These are phyloP conservation scores for Zanthoxylum bungeanum DNA, from an alignment of 345 rosid species.

Conservation along the genomic window DNA sequence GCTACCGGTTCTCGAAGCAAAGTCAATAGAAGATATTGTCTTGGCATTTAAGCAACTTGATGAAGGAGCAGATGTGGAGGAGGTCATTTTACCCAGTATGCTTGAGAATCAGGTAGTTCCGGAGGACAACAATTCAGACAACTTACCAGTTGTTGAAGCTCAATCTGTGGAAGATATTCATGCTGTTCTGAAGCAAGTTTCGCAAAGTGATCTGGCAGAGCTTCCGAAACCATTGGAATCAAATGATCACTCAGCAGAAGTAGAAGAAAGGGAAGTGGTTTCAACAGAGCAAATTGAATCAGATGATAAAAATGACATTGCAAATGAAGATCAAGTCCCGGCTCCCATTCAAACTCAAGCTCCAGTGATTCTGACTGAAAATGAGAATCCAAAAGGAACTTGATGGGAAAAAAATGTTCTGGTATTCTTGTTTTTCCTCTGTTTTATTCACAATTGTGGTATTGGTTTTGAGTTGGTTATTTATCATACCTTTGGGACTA, in stretches of 20 bases:
- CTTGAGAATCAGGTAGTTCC: slow-evolving; percentile 28
- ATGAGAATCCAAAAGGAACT: slow-evolving; percentile 1
- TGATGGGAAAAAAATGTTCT: too few species aligned
- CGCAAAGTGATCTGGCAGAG: slow-evolving; percentile 25
- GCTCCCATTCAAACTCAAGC: slow-evolving; percentile 27
- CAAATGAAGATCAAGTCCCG: slow-evolving; percentile 25
- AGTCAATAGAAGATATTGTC: slow-evolving; percentile 51
- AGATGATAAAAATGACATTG: slow-evolving; percentile 19
- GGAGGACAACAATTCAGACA: slow-evolving; percentile 22
- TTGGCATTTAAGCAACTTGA: slow-evolving; percentile 58
- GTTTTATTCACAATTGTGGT: slow-evolving; percentile 8
- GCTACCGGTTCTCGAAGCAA: slow-evolving; percentile 55
- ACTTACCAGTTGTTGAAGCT: slow-evolving; percentile 44
- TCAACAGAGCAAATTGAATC: slow-evolving; percentile 28
- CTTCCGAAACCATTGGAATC: slow-evolving; percentile 21
- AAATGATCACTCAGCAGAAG: slow-evolving; percentile 17
- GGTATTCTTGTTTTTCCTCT: slow-evolving; percentile 14
- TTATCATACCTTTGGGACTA: slow-evolving; percentile 6
- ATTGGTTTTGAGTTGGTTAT: slow-evolving; percentile 12
- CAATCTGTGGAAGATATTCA: slow-evolving; percentile 41
- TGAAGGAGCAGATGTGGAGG: slow-evolving; percentile 54
- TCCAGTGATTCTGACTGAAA: slow-evolving; percentile 25
- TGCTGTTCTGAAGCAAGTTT: slow-evolving; percentile 31
- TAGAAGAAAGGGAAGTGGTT: slow-evolving; percentile 19
- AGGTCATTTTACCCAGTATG: slow-evolving; percentile 50